Percentiles rank a stretch among this genome's conserved stretches.
phyloP scores from a whole-genome alignment of 371 early-diverging fungal species.

The Cokeromyces recurvatus region DNA sequence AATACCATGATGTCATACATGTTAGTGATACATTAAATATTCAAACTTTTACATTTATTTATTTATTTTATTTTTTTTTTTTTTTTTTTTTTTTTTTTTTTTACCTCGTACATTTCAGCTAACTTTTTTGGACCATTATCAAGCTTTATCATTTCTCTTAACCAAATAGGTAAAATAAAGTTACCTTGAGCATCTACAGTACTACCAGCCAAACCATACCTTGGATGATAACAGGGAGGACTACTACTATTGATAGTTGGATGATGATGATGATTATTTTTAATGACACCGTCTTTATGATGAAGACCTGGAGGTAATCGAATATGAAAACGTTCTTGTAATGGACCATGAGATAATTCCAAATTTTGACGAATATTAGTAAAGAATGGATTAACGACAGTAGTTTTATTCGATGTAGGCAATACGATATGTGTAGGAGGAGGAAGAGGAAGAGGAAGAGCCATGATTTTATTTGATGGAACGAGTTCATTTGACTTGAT shows the following conservation, averaged over 20 bases:
- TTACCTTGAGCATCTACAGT: conserved; percentile 15
- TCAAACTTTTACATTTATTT: neutral
- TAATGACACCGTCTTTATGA: conserved; percentile 1
- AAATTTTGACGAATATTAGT: conserved; percentile 34
- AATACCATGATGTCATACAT: no score
- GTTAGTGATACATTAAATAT: no score
- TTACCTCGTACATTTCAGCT: conserved; percentile 29
- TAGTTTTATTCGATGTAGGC: neutral
- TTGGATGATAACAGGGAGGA: conserved; percentile 9
- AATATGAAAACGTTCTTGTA: conserved; percentile 27
- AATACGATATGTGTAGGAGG: neutral
- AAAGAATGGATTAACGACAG: conserved; percentile 27
- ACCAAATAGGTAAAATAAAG: conserved; percentile 15
- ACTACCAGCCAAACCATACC: conserved; percentile 16
- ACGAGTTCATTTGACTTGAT: neutral
- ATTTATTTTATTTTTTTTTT: neutral
- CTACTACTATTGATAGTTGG: neutral
- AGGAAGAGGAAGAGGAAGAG: no score
- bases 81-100: neutral
- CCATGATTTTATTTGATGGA: neutral
- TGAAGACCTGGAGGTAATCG: conserved; percentile 15
- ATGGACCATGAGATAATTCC: conserved; percentile 25
- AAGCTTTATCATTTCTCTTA: conserved; percentile 5
- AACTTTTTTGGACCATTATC: conserved; percentile 20
- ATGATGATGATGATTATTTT: neutral